These are phyloP conservation scores for Chalara sp. DNA, from an alignment of 2,329 filamentous ascomycete species.

Conservation along the genomic window DNA sequence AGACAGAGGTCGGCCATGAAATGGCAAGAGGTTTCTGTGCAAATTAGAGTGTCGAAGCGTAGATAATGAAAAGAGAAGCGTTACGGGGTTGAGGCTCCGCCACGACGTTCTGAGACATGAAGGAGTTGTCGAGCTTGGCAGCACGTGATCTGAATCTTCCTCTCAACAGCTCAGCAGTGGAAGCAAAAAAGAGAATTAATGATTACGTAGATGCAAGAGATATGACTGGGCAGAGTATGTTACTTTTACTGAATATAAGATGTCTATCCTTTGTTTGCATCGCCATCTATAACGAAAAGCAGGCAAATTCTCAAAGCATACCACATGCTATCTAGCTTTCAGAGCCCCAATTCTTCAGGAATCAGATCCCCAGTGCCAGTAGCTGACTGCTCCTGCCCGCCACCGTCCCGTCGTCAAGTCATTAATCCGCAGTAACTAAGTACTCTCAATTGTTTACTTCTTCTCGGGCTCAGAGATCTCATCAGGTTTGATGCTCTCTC, in stretches of 20 bases:
- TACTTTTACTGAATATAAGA: not conserved
- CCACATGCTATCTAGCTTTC: not conserved
- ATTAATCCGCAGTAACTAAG: conserved; percentile 10
- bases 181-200: no score
- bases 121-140: no score
- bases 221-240: no score
- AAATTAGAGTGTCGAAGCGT: no score
- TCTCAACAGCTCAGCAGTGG: no score
- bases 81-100: no score
- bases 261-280: conserved; percentile 11
- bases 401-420: conserved; percentile 14
- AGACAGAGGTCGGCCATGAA: no score
- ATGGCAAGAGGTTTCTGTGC: no score
- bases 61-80: no score
- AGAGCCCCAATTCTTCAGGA: not conserved
- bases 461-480: conserved; percentile 25
- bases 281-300: conserved; percentile 15
- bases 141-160: no score
- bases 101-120: no score
- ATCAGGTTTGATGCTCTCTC: conserved; percentile 46
- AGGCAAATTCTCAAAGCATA: not conserved
- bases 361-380: conserved; percentile 3
- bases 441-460: conserved; percentile 12
- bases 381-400: not conserved
- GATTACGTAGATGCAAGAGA: no score